Base-by-base conservation (phyloP, 306 rosid genomes). In the Prinsepia uniflora region DNA sequence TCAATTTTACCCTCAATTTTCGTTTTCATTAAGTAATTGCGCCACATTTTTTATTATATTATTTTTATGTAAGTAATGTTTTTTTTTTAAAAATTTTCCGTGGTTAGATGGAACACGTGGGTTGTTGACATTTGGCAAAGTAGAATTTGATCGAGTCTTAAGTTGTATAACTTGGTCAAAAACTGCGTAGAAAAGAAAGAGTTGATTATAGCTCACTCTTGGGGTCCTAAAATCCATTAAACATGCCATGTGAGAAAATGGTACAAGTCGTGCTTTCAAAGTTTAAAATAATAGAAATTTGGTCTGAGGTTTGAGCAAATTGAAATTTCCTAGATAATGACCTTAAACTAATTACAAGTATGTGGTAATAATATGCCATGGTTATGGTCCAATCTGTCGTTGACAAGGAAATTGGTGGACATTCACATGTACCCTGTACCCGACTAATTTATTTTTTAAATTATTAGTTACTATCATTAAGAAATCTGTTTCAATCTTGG, bases 211-310 rank as follows among this genome's bases (percentile, higher is more conserved):
- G 13, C 41, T 19, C 40, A 55, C 63, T 70, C 70, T 2, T 45
- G 2, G 2, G 14, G 64, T 8, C 24, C 55, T 13, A 5, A 59
- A 36, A 12, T 17, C 17, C 42, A 55, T 69, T 41, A 69, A 69
- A 54, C 52, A 19, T 69, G 64, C 53, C 73, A 54, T 54, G 73
- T 41, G 73, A 54, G 74, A 56, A 9, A 5, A 15, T 56, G 19
- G 56, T n/a, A 14, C 2, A 5, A 14, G 9, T 20, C 53, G 15
- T 5, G 7, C 53, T 6, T 57, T 13, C 39, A 6, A 13, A 20
- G 65, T 56, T 8, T 70, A 14, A 53, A 69, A 15, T 70, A 22
- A 56, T 53, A 56, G 44, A 56, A 70, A 22, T 15, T 70, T n/a
- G 65, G 74, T 6, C 56, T 22, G 45, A 56, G 1, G 22, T 54